These are phyloP conservation scores for Colletotrichum musae DNA, from an alignment of 2,329 filamentous ascomycete genomes.

Conservation along the genomic window DNA sequence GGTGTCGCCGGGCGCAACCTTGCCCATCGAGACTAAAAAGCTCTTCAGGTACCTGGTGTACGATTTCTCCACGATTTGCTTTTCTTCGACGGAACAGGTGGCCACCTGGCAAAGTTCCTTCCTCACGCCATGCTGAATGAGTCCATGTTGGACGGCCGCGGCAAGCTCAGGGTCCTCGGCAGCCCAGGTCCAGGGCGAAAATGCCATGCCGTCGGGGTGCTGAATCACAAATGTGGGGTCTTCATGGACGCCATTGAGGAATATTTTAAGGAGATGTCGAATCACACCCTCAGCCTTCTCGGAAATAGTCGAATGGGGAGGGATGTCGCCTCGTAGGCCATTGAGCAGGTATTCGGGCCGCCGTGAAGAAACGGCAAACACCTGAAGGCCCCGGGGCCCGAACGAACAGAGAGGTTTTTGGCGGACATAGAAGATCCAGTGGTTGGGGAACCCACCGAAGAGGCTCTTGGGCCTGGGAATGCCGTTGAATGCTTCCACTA, in stretches of 20 bases:
- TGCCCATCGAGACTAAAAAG: not conserved
- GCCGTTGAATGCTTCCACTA: not conserved
- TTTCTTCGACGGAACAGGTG: not conserved
- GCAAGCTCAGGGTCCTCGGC: not conserved
- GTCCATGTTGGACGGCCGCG: not conserved
- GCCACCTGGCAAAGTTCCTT: not conserved
- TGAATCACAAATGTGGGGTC: too few relatives aligned
- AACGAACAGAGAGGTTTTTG: not conserved
- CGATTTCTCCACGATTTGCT: not conserved
- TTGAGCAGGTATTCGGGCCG: not conserved
- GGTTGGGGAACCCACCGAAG: not conserved
- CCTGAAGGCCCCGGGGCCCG: not conserved
- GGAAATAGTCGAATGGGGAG: not conserved
- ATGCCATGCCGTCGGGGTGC: not conserved
- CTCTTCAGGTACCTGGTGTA: not conserved
- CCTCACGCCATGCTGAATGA: not conserved
- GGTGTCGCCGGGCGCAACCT: not conserved
- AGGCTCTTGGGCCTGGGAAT: not conserved
- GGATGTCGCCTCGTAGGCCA: not conserved
- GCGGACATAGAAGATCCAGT: constrained; percentile 12
- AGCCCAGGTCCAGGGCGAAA: constrained; percentile 6
- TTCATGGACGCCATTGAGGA: not conserved
- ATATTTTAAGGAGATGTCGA: not conserved
- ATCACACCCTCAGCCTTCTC: not conserved
- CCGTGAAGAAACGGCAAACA: constrained; percentile 1